phyloP scores from a whole-genome alignment of 768 basidiomycete species.

The Pilatotrama ljubarskyi region DNA sequence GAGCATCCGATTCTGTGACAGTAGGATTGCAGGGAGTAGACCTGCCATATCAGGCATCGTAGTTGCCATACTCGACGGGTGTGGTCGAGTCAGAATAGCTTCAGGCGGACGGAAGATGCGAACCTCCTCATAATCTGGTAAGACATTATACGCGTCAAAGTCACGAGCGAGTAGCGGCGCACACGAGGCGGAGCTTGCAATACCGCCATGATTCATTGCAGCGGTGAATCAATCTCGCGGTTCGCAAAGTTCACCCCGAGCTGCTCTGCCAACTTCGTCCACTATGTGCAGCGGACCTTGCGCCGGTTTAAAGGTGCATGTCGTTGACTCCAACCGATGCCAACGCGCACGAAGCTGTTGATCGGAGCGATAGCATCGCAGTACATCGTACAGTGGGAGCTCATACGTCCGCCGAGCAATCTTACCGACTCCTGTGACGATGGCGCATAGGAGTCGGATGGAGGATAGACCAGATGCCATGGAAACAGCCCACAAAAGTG shows the following conservation, averaged over 20 bases:
- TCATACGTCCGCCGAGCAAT: not conserved
- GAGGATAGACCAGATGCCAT: conserved; percentile 3
- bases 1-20: not conserved
- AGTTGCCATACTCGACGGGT: not conserved
- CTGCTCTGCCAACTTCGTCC: not conserved
- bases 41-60: not conserved
- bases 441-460: not conserved
- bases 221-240: not conserved
- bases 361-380: conserved; percentile 2
- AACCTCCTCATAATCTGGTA: not conserved
- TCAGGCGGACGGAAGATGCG: not conserved
- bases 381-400: no score
- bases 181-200: not conserved
- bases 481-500: conserved; percentile 5
- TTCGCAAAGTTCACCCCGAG: not conserved
- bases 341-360: not conserved
- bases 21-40: not conserved
- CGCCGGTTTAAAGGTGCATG: not conserved
- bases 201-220: not conserved
- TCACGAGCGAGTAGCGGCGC: not conserved
- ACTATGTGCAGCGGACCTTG: not conserved
- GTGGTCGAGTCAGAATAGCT: not conserved
- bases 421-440: not conserved
- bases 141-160: not conserved
- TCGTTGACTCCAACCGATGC: not conserved